Evolutionary conservation across 2,329 filamentous ascomycete species (phyloP), one percentile per base, ranked within the genome.

Genomic region (Cladosporium cucumerinum): DNA sequence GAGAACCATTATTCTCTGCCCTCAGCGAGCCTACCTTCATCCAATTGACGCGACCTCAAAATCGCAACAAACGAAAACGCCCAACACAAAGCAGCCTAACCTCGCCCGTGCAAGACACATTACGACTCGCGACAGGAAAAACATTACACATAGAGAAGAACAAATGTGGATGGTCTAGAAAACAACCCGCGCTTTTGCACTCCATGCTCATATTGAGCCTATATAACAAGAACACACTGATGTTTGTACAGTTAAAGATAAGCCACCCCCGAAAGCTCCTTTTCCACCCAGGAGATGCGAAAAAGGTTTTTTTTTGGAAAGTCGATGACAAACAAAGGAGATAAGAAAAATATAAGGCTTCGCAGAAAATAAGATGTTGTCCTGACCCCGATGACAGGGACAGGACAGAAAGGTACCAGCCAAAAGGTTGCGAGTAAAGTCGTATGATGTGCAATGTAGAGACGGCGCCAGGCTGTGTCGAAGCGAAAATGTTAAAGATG

Each of bases 391-490:
- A 7, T n/a, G 12, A 46, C n/a, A 5, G n/a, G n/a, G 39, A 1
- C n/a, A 30, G 28, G 28, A 7, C n/a, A 46, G 18, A 8, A 21
- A 46, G 39, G 39, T 46, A 46, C n/a, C 39, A 46, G 51, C 51
- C 32, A 30, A 28, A 32, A 21, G 12, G 1, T 16, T 28, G 28
- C 32, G 30, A 28, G 18, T 28, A 62, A 62, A 55, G 32, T 62
- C 60, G 60, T 62, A 62, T 62, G 39, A 39, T 28, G 16, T 55
- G 34, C 32, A 55, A 55, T 32, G 51, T n/a, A 55, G 34, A 32
- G 54, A 54, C 60, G 60, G 60, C 60, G 60, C 60, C 60, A 62
- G 60, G 60, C 60, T 62, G 60, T 62, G 60, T 62, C 49, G 60
- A 62, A 62, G 43, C 10, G n/a, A 36, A 52, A 55, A 62, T 28